These are phyloP conservation scores for Microglena sp. DNA, from an alignment of 139 green algal genomes.

Conservation along the genomic window DNA sequence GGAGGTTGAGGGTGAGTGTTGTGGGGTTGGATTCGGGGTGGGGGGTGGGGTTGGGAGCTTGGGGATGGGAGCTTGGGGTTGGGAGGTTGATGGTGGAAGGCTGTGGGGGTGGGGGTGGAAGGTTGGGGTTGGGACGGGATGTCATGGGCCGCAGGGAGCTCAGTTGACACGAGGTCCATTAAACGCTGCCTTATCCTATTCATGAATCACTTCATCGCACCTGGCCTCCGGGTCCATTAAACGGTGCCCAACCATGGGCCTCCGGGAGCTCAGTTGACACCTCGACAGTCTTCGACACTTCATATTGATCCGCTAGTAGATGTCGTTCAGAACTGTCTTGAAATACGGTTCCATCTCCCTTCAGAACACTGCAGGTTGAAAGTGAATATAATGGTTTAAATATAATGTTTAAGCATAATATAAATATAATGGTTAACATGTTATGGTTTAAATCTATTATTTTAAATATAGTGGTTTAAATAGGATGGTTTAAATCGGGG, in stretches of 20 bases:
- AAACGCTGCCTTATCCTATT: no score
- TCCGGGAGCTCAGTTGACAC: neutral
- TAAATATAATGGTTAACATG: no score
- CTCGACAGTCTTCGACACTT: conserved; percentile 3
- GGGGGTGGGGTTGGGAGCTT: neutral
- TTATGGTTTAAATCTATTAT: no score
- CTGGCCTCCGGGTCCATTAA: conserved; percentile 67
- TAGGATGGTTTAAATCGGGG: no score
- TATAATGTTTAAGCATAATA: no score
- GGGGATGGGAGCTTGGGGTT: neutral
- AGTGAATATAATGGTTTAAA: neutral
- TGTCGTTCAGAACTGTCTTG: neutral
- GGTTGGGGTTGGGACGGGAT: no score
- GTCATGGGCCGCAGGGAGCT: neutral
- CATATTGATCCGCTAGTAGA: conserved; percentile 2
- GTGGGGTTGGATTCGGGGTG: neutral
- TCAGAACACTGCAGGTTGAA: conserved; percentile 22
- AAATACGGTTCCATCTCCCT: conserved; percentile 14
- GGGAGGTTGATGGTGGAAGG: neutral
- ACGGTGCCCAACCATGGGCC: conserved; percentile 71
- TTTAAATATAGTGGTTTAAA: no score
- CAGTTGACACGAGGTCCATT: no score
- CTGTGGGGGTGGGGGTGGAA: no score
- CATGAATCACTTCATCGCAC: conserved; percentile 12
- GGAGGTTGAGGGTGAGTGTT: no score